Evolutionary conservation across 306 rosid genomes (phyloP).

Genomic region (Trifolium pratense): DNA sequence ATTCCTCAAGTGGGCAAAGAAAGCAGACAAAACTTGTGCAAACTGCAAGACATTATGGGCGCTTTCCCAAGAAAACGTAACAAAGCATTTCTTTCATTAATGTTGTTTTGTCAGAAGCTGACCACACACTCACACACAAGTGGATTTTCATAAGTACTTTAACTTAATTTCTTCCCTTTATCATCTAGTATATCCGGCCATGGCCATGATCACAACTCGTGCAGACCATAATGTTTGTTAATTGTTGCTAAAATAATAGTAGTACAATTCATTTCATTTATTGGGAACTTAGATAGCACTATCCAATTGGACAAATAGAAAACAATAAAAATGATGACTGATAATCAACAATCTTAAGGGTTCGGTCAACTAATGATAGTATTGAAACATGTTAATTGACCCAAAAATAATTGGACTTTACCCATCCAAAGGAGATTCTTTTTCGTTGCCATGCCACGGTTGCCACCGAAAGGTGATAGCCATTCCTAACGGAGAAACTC

Average conservation of each 20-base stretch:
- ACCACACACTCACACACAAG: slow-evolving; percentile 42
- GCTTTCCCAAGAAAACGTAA: slow-evolving; percentile 33
- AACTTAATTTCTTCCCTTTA: background rate
- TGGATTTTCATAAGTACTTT: background rate
- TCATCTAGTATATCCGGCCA: background rate
- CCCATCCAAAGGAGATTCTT: background rate
- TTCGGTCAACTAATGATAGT: slow-evolving; percentile 1
- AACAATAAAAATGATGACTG: background rate
- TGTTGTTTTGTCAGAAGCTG: slow-evolving; percentile 34
- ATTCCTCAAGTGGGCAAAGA: slow-evolving; percentile 12
- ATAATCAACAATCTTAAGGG: background rate
- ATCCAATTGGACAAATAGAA: background rate
- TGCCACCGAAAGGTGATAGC: slow-evolving; percentile 25
- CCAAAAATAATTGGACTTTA: background rate
- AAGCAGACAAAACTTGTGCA: slow-evolving; percentile 40
- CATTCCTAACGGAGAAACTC: too few relatives aligned
- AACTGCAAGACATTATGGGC: slow-evolving; percentile 35
- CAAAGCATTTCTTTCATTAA: slow-evolving; percentile 26
- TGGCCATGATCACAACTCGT: slow-evolving; percentile 35
- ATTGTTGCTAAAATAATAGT: background rate
- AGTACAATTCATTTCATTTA: background rate
- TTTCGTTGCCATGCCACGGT: background rate
- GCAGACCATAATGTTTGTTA: slow-evolving; percentile 19
- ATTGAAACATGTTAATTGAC: background rate
- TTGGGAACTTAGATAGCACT: background rate